These are phyloP conservation scores for Selaginella tamariscina DNA, from an alignment of 75 land plant genomes.

Conservation along the genomic window DNA sequence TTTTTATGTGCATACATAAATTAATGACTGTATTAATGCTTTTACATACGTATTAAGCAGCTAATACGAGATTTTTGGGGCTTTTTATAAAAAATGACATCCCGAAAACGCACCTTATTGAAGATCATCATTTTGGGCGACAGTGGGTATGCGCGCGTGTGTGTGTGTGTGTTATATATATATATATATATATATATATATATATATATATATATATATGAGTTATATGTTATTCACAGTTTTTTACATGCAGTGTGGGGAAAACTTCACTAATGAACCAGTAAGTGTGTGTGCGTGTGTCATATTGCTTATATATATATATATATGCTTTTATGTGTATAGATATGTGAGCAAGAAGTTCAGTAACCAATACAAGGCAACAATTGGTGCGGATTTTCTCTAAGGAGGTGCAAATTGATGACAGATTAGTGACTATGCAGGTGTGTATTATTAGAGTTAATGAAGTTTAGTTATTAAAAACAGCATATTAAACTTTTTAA, in stretches of 20 bases:
- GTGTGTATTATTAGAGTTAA: constrained; percentile 14
- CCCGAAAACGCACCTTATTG: constrained; percentile 41
- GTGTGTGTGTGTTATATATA: too few relatives aligned
- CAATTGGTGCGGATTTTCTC: constrained; percentile 61
- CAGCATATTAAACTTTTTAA: too few relatives aligned
- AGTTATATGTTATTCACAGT: background rate
- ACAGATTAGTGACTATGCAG: constrained; percentile 66
- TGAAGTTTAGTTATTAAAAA: background rate
- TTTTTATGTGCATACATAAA: too few relatives aligned
- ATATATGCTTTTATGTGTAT: background rate
- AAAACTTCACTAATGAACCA: background rate
- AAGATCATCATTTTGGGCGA: constrained; percentile 69
- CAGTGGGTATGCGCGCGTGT: constrained; percentile 32
- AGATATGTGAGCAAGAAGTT: constrained; percentile 75
- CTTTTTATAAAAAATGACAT: constrained; percentile 31
- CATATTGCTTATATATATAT: background rate
- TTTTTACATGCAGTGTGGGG: background rate
- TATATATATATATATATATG: background rate
- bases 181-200: background rate
- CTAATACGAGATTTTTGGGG: too few relatives aligned
- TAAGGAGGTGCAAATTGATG: constrained; percentile 47
- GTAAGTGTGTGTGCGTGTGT: background rate
- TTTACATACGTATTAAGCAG: too few relatives aligned
- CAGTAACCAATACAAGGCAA: constrained; percentile 78
- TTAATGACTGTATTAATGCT: too few relatives aligned